Evolutionary conservation across 495 filamentous ascomycete genomes (phyloP).

Genomic region (Neurospora tetraspora): DNA sequence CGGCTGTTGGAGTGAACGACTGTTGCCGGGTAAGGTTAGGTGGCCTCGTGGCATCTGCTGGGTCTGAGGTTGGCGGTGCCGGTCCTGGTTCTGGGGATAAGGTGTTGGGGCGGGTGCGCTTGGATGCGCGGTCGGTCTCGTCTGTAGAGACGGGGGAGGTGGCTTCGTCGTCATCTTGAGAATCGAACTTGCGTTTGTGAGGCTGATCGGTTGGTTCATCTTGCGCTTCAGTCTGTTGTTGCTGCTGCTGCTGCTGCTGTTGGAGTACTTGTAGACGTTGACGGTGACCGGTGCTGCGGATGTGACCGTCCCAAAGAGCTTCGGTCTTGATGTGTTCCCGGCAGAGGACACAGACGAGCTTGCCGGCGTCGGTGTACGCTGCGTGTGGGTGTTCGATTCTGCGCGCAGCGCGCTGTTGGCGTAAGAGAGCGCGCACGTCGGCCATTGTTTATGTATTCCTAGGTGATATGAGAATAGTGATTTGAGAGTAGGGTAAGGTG

Average conservation of each 20-base stretch:
- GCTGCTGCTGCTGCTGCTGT: conserved; percentile 6
- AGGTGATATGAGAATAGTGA: neutral
- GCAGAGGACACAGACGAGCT: conserved; percentile 50
- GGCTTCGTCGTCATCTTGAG: conserved; percentile 25
- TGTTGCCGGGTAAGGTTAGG: conserved; percentile 26
- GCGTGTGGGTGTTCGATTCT: conserved; percentile 59
- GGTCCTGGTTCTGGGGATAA: conserved; percentile 5
- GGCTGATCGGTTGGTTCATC: neutral
- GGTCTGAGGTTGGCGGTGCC: conserved; percentile 6
- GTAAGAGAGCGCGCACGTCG: conserved; percentile 72
- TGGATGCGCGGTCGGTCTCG: conserved; percentile 22
- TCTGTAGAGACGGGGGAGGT: conserved; percentile 15
- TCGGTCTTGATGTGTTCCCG: conserved; percentile 51
- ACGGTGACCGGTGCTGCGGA: conserved; percentile 38
- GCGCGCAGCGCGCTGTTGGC: conserved; percentile 69
- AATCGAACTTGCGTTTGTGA: conserved; percentile 33
- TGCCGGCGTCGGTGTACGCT: conserved; percentile 49
- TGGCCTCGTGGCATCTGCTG: neutral
- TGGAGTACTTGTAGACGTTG: conserved; percentile 24
- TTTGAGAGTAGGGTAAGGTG: neutral
- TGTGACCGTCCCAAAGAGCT: conserved; percentile 48
- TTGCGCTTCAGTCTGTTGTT: neutral
- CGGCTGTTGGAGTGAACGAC: conserved; percentile 31
- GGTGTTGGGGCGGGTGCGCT: conserved; percentile 30
- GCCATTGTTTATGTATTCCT: conserved; percentile 45